A percentile compares a stretch with the other conserved stretches of the same genome.
phyloP scores from a whole-genome alignment of 2,329 filamentous ascomycete genomes.

The Colletotrichum sp. region DNA sequence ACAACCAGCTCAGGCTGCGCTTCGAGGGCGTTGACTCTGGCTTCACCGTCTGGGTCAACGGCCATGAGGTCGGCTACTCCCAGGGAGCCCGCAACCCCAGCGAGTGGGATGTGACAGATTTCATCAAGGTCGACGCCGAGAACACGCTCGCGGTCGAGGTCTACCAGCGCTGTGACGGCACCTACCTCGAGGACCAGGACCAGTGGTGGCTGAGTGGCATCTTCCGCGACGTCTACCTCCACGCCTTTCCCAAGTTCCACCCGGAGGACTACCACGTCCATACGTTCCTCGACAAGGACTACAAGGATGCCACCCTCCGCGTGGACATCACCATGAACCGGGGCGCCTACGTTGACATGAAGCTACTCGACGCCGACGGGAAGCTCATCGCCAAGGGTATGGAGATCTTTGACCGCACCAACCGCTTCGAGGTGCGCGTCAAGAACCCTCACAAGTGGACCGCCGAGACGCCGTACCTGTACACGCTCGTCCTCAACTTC shows the following conservation, averaged over 20 bases:
- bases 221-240: constrained; percentile 71
- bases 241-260: constrained; percentile 61
- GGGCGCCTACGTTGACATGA: constrained; percentile 31
- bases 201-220: constrained; percentile 74
- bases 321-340: constrained; percentile 50
- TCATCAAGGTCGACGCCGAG: constrained; percentile 45
- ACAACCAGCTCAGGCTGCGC: constrained; percentile 65
- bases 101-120: constrained; percentile 72
- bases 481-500: constrained; percentile 50
- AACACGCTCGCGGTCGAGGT: constrained; percentile 71
- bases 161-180: constrained; percentile 75
- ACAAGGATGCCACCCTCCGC: constrained; percentile 55
- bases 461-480: constrained; percentile 70
- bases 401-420: constrained; percentile 36
- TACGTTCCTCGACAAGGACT: constrained; percentile 59
- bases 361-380: constrained; percentile 38
- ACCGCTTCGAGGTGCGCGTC: constrained; percentile 46
- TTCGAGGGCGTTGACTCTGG: constrained; percentile 79
- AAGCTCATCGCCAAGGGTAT: constrained; percentile 30
- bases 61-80: constrained; percentile 70
- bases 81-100: constrained; percentile 75
- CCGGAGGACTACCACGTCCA: constrained; percentile 62
- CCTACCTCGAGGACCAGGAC: constrained; percentile 75
- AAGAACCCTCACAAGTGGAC: constrained; percentile 67
- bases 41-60: constrained; percentile 76